Evolutionary conservation across 2,329 filamentous ascomycete species (phyloP), one percentile per base, ranked within the genome.

Genomic region (Sarocladium strictum): DNA sequence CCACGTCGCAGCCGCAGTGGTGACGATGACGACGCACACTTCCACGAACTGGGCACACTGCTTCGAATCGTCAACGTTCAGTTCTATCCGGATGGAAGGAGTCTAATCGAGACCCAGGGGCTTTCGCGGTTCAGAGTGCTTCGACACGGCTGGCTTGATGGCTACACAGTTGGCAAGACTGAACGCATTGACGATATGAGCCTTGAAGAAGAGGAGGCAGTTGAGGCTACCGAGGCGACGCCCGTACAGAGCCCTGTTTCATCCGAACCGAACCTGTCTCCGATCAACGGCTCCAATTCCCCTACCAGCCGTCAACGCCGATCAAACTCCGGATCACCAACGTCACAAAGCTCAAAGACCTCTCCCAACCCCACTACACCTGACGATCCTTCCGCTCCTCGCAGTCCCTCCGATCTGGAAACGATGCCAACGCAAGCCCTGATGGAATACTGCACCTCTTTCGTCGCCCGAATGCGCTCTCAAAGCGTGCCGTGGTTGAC

Each of bases 141-240:
- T 15, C 77, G 80, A 1, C 81, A 86, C 58, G 79, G 76, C 0
- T 74, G 81, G 51, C 66, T 87, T 9, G 90, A 96, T 64, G 90
- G 89, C 0, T 96, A 96, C 62, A 73, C 83, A 12, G 79, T 94
- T 21, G 90, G 84, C n/a, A 82, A 81, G 55, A 81, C 89, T 9
- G 86, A 94, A 65, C 81, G 86, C 3, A 72, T 96, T 32, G 86
- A 94, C 56, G 92, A 97, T 67, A 79, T 96, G n/a, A 82, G 86
- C 24, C 70, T 94, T 3, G 83, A 85, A 3, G 88, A 93, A 58
- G 91, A 96, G 68, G 91, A 94, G 63, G 78, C 79, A 0, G 71
- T 86, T 0, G 92, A 96, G 65, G 84, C 85, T 0, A 72, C 76
- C 12, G 90, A 96, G 64, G 70, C 35, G 17, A 53, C 50, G 2